Conservation (phyloP, 2,329 filamentous ascomycete species). For the Colletotrichum noveboracense region DNA sequence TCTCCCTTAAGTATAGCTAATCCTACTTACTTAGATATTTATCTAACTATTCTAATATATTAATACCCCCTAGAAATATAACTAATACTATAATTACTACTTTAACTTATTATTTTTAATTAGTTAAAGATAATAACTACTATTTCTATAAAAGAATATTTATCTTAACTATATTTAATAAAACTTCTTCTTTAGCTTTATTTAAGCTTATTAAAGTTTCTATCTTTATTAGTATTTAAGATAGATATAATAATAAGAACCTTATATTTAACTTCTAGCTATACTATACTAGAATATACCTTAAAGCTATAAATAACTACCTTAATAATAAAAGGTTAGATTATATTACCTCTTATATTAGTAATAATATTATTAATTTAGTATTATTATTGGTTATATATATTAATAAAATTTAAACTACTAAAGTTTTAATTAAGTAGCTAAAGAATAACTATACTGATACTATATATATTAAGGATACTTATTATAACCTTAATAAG, state of each 20-base stretch:
- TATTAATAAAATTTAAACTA: accelerated
- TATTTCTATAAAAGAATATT: neutral
- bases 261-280: neutral
- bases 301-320: no score
- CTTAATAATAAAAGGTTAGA: neutral
- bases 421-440: neutral
- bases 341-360: neutral
- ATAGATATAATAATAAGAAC: neutral
- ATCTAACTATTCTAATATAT: no score
- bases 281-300: no score
- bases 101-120: neutral
- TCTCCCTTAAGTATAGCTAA: no score
- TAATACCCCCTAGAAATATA: no score
- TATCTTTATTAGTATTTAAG: neutral
- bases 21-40: no score
- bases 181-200: neutral
- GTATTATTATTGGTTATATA: neutral
- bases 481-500: neutral
- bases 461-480: neutral
- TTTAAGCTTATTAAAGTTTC: neutral
- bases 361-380: neutral
- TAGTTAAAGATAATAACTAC: neutral
- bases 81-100: neutral
- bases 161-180: neutral
- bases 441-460: neutral